Base-by-base conservation (phyloP, 441 rosid genomes). In the Arabidopsis lyrata region DNA sequence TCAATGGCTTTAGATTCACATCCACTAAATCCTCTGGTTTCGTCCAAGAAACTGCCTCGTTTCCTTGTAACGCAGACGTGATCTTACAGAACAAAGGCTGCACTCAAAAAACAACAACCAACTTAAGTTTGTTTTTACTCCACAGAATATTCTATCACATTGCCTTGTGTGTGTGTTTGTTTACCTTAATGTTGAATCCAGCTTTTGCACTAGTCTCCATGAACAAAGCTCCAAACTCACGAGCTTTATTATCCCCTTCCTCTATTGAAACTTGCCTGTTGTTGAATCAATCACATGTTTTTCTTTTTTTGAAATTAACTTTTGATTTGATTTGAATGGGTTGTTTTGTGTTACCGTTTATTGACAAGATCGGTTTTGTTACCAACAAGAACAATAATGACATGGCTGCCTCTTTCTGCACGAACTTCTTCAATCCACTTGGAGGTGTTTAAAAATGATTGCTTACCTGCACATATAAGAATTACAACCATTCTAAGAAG, bases 151-250 rank as follows among this genome's bases (percentile, higher is more conserved):
- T 35, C 4, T 3, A 50, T 9, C 18, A 22, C 3, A 39, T 64
- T n/a, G n/a, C n/a, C n/a, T n/a, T 35, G 22, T 66, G 7, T 36
- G 9, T 35, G 4, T 16, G 13, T 35, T 15, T 16, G 13, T 35
- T 22, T 55, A 83, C 91, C 91, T 89, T 86, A 63, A 89, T 86
- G 77, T 89, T 89, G 68, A 89, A 89, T 54, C 94, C 88, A 62
- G 79, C 91, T 83, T 88, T 87, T 3, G 91, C 94, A 83, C 94
- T 88, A 27, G 91, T 88, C 82, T 88, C 91, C 54, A 86, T 84
- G 73, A 87, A 89, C 86, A 87, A 84, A 65, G 85, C 90, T 1
- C 83, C 81, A 48, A 82, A 75, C 5, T 87, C 94, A 61, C 81
- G 81, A 52, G 94, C 85, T 78, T 87, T 89, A 62, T 78, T 81